phyloP scores from a whole-genome alignment of 805 yeast species.

The Sugiyamaella boreocaroliniensis region DNA sequence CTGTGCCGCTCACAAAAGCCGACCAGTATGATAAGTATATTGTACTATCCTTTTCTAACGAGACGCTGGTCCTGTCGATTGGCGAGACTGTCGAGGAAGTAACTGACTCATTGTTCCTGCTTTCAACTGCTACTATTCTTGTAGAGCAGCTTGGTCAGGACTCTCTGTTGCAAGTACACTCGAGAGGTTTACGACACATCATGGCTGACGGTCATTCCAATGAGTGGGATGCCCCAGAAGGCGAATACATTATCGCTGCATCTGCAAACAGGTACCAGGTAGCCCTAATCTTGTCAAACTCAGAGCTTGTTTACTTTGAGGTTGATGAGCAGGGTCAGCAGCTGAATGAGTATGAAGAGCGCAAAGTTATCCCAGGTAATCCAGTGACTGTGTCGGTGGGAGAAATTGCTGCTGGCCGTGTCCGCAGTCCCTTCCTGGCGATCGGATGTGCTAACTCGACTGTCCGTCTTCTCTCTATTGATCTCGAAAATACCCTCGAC shows the following conservation, averaged over 20 bases:
- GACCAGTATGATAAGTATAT: slow-evolving; percentile 56
- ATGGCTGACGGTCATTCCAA: slow-evolving; percentile 31
- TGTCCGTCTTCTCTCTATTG: slow-evolving; percentile 59
- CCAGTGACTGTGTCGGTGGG: slow-evolving; percentile 38
- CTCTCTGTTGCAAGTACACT: slow-evolving; percentile 66
- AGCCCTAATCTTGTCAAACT: slow-evolving; percentile 61
- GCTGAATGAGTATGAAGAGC: slow-evolving; percentile 62
- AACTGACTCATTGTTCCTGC: slow-evolving; percentile 53
- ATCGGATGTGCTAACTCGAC: slow-evolving; percentile 69
- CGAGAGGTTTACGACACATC: slow-evolving; percentile 62
- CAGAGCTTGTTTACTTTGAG: slow-evolving; percentile 79
- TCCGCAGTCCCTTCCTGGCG: slow-evolving; percentile 52
- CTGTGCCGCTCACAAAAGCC: slow-evolving; percentile 43
- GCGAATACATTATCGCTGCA: slow-evolving; percentile 54
- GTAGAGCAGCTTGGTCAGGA: slow-evolving; percentile 59
- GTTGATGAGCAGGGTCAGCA: slow-evolving; percentile 51
- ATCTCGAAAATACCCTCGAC: slow-evolving; percentile 53
- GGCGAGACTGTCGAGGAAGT: slow-evolving; percentile 79
- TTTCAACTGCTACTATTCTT: slow-evolving; percentile 54
- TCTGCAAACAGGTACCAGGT: slow-evolving; percentile 63
- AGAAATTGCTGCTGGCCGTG: slow-evolving; percentile 41
- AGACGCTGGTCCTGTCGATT: slow-evolving; percentile 66
- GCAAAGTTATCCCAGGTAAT: slow-evolving; percentile 49
- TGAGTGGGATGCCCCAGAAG: slow-evolving; percentile 83
- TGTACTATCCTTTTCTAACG: slow-evolving; percentile 55